Base-by-base conservation (phyloP, 179 eudicot genomes). In the Carnegiea gigantea region DNA sequence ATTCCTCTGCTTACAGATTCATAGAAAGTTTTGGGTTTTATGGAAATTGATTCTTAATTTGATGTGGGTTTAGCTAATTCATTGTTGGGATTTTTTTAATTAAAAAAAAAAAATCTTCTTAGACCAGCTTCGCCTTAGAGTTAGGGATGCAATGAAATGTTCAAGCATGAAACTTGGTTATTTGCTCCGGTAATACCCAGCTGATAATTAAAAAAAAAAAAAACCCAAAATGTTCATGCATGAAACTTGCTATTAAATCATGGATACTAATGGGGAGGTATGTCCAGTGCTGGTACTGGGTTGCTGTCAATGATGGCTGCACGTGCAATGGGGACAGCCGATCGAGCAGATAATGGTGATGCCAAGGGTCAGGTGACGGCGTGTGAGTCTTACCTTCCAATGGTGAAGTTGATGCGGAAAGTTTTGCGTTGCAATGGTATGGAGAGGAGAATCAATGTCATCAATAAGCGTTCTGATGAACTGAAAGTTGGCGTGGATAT, bases 301-400 rank as follows among this genome's bases (percentile, higher is more conserved):
- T 92, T 95, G 88, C 86, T 95, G 15, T 95, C 98, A 20, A 92
- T 95, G 98, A 93, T 95, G 95, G 93, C 93, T 79, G 96, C 95
- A 64, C 92, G 93, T 54, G 95, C 98, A 64, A 90, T 95, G 93
- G 87, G 83, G 6, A 30, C 30, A 46, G 23, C 67, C 60, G 86
- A 87, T 53, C 83, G 74, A 48, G 44, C 30, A 51, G 28, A 62
- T 67, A 85, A 75, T 85, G 85, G 90, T 82, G 71, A 78, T 87
- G 79, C 79, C 14, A 79, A 89, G 78, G 92, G 93, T 28, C 86
- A 54, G 76, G 92, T 95, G 54, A 87, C 96, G 23, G 95, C 98
- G 36, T 93, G 97, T 79, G 98, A 95, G 78, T 95, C 98, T 11
- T 95, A 92, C 87, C 97, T 95, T 88, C 98, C 98, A 1, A 95